Evolutionary conservation across 192 early-diverging fungal genomes (phyloP).

Genomic region (Coemansia pectinata): DNA sequence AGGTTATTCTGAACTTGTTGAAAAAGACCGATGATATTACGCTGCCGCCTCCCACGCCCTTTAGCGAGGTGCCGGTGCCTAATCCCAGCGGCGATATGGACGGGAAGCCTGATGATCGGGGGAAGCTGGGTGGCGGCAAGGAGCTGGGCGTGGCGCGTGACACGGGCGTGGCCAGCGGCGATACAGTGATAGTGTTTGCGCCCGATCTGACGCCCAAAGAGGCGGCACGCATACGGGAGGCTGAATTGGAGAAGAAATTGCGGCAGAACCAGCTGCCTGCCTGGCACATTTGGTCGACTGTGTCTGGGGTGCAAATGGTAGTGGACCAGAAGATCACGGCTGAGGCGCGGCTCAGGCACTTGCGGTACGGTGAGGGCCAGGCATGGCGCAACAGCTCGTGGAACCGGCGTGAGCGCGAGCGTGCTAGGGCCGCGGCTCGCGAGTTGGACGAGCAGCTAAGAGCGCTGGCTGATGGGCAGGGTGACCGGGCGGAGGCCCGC

Average conservation of each 20-base stretch:
- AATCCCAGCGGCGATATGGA: constrained; percentile 27
- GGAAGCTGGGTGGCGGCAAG: constrained; percentile 51
- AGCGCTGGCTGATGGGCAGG: constrained; percentile 9
- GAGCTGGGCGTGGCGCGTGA: constrained; percentile 68
- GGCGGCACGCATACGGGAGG: constrained; percentile 62
- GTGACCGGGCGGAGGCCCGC: constrained; percentile 7
- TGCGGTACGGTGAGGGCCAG: constrained; percentile 31
- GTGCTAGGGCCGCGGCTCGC: constrained; percentile 16
- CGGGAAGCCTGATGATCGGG: constrained; percentile 41
- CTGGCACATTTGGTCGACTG: constrained; percentile 77
- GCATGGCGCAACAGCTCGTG: constrained; percentile 23
- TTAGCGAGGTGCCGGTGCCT: constrained; percentile 54
- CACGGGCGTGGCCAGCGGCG: constrained; percentile 62
- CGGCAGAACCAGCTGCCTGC: constrained; percentile 76
- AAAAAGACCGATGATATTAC: constrained; percentile 70
- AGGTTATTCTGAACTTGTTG: constrained; percentile 71
- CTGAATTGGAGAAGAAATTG: constrained; percentile 66
- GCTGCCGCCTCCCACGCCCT: constrained; percentile 60
- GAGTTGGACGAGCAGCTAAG: constrained; percentile 30
- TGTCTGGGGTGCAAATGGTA: constrained; percentile 61
- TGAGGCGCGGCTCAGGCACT: constrained; percentile 31
- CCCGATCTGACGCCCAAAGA: constrained; percentile 65
- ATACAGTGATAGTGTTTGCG: constrained; percentile 72
- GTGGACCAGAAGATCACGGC: constrained; percentile 34
- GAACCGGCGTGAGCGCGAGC: constrained; percentile 36